Conservation (phyloP, 495 filamentous ascomycete genomes). For the Aspergillus cristatus region DNA sequence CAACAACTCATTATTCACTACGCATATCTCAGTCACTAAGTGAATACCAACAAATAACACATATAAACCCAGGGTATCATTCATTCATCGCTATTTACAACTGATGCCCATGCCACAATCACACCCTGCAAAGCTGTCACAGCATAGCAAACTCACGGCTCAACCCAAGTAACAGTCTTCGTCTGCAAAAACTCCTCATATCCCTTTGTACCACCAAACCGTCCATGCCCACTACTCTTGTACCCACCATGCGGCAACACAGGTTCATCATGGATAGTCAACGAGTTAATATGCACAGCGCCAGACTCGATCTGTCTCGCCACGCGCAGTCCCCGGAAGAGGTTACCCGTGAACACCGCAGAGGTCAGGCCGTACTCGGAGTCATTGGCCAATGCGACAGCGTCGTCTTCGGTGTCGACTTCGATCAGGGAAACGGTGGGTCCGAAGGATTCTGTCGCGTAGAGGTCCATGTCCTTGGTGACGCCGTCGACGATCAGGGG, state of each 20-base stretch:
- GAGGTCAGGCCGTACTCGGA: slow-evolving; percentile 43
- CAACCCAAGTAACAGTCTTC: slow-evolving; percentile 70
- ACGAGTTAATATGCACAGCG: slow-evolving; percentile 82
- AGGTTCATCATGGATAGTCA: slow-evolving; percentile 79
- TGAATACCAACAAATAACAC: no score
- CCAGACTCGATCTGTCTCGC: slow-evolving; percentile 42
- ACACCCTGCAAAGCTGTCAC: no score
- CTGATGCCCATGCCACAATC: no score
- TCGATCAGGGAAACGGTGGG: slow-evolving; percentile 55
- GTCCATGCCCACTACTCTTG: slow-evolving; percentile 80
- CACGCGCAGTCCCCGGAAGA: slow-evolving; percentile 38
- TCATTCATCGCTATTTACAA: no score
- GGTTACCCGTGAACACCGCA: slow-evolving; percentile 38
- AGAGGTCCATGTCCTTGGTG: slow-evolving; percentile 77
- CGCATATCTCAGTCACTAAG: no score
- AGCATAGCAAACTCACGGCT: slow-evolving; percentile 2
- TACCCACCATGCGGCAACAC: slow-evolving; percentile 73
- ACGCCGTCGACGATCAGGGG: slow-evolving; percentile 63
- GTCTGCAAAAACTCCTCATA: slow-evolving; percentile 72
- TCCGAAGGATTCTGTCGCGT: slow-evolving; percentile 73
- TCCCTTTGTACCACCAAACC: slow-evolving; percentile 46
- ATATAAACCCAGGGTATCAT: no score
- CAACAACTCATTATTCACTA: no score
- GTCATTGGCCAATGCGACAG: slow-evolving; percentile 40
- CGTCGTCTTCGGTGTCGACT: slow-evolving; percentile 41